phyloP scores from a whole-genome alignment of 306 rosid species.

The Oxytropis ochrocephala region DNA sequence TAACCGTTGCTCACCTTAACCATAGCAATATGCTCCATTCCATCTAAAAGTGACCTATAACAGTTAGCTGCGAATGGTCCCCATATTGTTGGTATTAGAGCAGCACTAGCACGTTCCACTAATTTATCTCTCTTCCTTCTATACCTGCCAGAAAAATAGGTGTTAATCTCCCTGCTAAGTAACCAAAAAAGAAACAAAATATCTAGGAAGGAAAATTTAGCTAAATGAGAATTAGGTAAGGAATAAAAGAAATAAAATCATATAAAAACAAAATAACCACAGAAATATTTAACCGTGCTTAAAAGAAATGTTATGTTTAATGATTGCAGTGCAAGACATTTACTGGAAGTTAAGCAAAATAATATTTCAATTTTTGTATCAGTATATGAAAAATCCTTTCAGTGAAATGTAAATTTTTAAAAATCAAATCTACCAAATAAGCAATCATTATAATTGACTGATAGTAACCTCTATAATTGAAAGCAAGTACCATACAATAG shows the following conservation, averaged over 20 bases:
- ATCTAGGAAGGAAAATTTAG: not conserved
- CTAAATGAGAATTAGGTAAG: not conserved
- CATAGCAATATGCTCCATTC: conserved; percentile 95
- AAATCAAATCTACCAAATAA: not conserved
- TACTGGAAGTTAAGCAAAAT: not conserved
- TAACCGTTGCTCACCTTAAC: conserved; percentile 62
- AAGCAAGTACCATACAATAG: not conserved
- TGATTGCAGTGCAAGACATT: not conserved
- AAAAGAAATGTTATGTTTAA: not conserved
- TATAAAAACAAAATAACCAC: not conserved
- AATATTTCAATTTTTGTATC: not conserved
- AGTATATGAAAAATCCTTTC: not conserved
- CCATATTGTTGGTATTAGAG: conserved; percentile 88
- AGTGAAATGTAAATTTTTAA: not conserved
- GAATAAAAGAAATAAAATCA: conserved; percentile 3
- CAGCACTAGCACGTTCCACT: conserved; percentile 56
- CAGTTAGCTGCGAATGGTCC: conserved; percentile 81
- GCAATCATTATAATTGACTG: not conserved
- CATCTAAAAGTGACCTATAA: conserved; percentile 72
- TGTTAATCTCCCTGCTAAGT: not conserved
- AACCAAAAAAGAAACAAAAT: conserved; percentile 15
- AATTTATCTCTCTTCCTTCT: conserved; percentile 88
- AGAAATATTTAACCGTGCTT: not conserved
- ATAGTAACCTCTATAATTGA: not conserved
- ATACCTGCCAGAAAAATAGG: conserved; percentile 47